Evolutionary conservation across 2,329 filamentous ascomycete genomes (phyloP), one percentile per base, ranked within the genome.

Genomic region (Nigrospora sphaerica): DNA sequence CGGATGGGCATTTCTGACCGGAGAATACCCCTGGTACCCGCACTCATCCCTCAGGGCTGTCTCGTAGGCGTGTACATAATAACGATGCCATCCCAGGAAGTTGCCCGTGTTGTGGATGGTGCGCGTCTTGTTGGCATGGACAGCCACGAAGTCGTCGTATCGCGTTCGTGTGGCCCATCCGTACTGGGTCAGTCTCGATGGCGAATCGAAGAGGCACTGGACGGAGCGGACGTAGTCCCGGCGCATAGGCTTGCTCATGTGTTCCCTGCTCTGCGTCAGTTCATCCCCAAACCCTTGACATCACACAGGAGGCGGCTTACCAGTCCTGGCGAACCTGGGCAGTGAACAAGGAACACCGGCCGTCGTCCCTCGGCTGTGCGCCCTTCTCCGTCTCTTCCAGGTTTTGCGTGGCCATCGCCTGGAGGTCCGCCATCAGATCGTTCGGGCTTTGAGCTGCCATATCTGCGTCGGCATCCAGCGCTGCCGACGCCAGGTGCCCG

Each of bases 21-120:
- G 69, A 48, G 68, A 66, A 6, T 57, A 62, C 3, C 68, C 68
- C 9, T 49, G 63, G 49, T 70, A 72, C 5, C 62, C 65, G 51
- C 70, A 72, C 53, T 73, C 70, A 2, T 62, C 55, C 16, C 61
- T 57, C 37, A 72, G 55, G 4, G 61, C 66, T 12, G 59, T 56
- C 51, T 72, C 67, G 46, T 64, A 71, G 2, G 58, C 48, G 51
- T 60, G 65, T 4, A 61, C 54, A 49, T 66, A 72, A 54, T 66
- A 67, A n/a, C 69, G 60, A 51, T 72, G 69, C 69, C 68, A 72
- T 11, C 65, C 62, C 42, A 72, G 56, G 53, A 72, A 67, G 55
- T 54, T 64, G 23, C 61, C 61, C 60, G 58, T 62, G 16, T 47
- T 48, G 42, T 62, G 54, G 44, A 58, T 53, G n/a, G 32, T 47